phyloP scores from a whole-genome alignment of 1,284 basidiomycete genomes.

The Cutaneotrichosporon sp. region DNA sequence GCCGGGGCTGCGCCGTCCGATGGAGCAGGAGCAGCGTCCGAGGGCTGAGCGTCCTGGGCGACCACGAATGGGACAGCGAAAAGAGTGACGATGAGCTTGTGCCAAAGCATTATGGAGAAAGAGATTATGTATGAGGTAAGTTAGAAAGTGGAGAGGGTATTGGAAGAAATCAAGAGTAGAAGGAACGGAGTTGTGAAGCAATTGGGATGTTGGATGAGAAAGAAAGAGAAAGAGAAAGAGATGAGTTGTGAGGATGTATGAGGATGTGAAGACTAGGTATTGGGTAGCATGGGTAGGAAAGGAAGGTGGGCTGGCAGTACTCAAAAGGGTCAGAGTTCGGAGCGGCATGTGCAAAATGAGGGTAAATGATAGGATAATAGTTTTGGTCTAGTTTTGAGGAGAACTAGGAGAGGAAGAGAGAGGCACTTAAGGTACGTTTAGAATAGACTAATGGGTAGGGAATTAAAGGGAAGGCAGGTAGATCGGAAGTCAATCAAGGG shows the following conservation, averaged over 20 bases:
- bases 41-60: conserved; percentile 16
- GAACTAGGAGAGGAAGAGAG: background rate
- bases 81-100: conserved; percentile 21
- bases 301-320: no score
- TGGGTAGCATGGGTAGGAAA: no score
- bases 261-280: no score
- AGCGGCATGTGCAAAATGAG: no score
- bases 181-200: background rate
- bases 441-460: no score
- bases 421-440: no score
- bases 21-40: background rate
- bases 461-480: no score
- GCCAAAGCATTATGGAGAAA: conserved; percentile 14
- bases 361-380: no score
- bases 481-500: no score
- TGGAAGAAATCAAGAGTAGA: background rate
- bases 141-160: background rate
- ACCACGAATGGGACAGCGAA: conserved; percentile 20
- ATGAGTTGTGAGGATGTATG: no score
- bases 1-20: background rate
- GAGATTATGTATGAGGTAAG: background rate
- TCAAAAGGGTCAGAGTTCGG: no score
- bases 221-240: background rate
- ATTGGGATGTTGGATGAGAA: background rate
- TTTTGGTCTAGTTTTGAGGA: no score